phyloP scores from a whole-genome alignment of 208 protist genomes.

The Novymonas esmeraldas region DNA sequence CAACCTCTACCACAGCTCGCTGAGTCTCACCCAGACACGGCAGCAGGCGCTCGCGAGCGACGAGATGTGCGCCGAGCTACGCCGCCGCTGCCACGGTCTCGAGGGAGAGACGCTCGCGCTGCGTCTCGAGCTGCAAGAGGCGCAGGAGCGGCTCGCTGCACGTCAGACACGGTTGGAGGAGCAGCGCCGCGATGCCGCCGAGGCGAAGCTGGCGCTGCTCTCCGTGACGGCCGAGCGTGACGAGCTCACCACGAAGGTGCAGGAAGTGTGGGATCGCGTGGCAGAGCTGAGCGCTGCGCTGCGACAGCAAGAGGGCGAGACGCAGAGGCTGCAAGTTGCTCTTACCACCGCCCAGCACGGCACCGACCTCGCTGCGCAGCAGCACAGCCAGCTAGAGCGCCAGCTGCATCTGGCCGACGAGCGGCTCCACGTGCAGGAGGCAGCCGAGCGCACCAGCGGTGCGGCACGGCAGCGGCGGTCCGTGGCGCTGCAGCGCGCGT shows the following conservation, averaged over 20 bases:
- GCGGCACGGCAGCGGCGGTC: slow-evolving; percentile 10
- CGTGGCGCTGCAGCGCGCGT: slow-evolving; percentile 7
- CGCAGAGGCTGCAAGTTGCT: slow-evolving; percentile 29
- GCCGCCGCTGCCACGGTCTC: slow-evolving; percentile 14
- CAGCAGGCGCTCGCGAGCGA: slow-evolving; percentile 14
- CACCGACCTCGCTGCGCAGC: slow-evolving; percentile 20
- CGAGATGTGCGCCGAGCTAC: slow-evolving; percentile 21
- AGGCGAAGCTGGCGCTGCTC: slow-evolving; percentile 38
- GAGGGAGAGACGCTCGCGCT: slow-evolving; percentile 35
- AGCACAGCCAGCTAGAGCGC: slow-evolving; percentile 17
- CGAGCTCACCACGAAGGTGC: slow-evolving; percentile 55
- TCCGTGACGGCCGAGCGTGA: slow-evolving; percentile 63
- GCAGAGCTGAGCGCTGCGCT: slow-evolving; percentile 37
- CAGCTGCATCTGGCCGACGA: slow-evolving; percentile 17
- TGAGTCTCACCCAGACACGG: slow-evolving; percentile 14
- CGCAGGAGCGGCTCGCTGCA: slow-evolving; percentile 32
- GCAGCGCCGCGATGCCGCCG: slow-evolving; percentile 41
- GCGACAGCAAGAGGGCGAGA: slow-evolving; percentile 26
- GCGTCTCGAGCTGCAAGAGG: slow-evolving; percentile 41
- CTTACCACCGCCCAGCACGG: slow-evolving; percentile 9
- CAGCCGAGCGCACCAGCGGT: not conserved
- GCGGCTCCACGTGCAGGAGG: not conserved
- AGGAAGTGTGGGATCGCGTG: slow-evolving; percentile 62
- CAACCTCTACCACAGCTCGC: slow-evolving; percentile 17
- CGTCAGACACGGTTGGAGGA: slow-evolving; percentile 34